A percentile compares a stretch with the other conserved stretches of the same genome.
Evolutionary conservation across 768 basidiomycete species (phyloP).

Genomic region (Pleurotus pulmonarius): DNA sequence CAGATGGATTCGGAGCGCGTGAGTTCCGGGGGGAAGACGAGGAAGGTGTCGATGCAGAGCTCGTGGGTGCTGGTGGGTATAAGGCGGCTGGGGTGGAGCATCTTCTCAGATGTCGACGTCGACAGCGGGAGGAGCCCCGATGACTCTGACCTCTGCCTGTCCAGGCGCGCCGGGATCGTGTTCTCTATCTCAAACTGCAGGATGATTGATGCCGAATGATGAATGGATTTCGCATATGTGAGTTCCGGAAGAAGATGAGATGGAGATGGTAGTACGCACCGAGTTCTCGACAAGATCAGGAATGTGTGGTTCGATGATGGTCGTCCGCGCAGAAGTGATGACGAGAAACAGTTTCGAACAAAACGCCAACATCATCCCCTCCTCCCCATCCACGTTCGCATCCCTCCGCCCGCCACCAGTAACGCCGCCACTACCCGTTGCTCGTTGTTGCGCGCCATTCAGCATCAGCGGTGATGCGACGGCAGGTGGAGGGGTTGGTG

Average conservation of each 20-base stretch:
- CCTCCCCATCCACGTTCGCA: too few relatives aligned
- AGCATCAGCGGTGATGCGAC: too few relatives aligned
- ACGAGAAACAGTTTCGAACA: constrained; percentile 1
- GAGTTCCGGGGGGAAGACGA: not conserved
- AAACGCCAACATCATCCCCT: not conserved
- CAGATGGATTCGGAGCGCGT: not conserved
- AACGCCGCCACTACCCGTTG: too few relatives aligned
- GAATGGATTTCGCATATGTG: not conserved
- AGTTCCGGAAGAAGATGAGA: not conserved
- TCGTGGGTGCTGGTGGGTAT: not conserved
- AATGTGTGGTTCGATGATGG: not conserved
- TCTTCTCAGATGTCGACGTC: not conserved
- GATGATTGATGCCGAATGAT: too few relatives aligned
- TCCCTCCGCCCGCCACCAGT: too few relatives aligned
- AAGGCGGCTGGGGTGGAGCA: not conserved
- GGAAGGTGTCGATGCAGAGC: not conserved
- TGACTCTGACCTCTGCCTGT: not conserved
- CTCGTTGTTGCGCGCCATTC: too few relatives aligned
- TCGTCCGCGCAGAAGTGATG: not conserved
- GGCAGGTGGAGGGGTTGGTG: too few relatives aligned
- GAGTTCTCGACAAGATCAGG: not conserved
- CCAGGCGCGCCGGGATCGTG: not conserved
- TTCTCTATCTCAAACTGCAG: not conserved
- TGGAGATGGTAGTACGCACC: not conserved
- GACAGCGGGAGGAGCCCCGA: not conserved